Evolutionary conservation across 2,329 filamentous ascomycete genomes (phyloP), one percentile per base, ranked within the genome.

Genomic region (Cytospora mali): DNA sequence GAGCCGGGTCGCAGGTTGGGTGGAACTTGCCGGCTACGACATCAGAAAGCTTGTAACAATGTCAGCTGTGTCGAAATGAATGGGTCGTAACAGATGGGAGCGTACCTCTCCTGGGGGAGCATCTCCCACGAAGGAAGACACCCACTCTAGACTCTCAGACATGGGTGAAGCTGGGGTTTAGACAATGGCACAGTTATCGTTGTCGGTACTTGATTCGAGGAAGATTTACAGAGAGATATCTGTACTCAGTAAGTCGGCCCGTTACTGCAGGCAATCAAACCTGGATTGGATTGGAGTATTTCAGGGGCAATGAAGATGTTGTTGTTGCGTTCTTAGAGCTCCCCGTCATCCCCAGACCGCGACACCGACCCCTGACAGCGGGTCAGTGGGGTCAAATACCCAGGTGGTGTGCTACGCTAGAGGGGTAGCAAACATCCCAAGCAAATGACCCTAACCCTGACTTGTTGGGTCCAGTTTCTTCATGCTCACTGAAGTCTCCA

Each of bases 21-120:
- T 33, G 56, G 52, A 55, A 65, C 72, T 74, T 88, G 94, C 92
- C 92, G 77, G 91, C 89, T 68, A 96, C 87, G 68, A 97, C 92
- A 80, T 97, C 93, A 76, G 87, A 84, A 69, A 97, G 89, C 92
- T 96, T 66, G 50, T 65, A 55, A 58, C 48, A 62, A 49, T 11
- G 64, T 71, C 57, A 69, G 70, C 59, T 57, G 62, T 55, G 56
- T 68, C 11, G 48, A 21, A 25, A 53, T 16, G 7, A 13, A 54
- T 21, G 53, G 55, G 58, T 57, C 54, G n/a, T n/a, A n/a, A 55
- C 55, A 49, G 52, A 54, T 49, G 61, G 66, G 67, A 68, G 75
- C 79, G 71, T 86, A 97, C 94, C 90, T 99, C 95, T 81, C 95
- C 95, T 25, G 95, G 95, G 54, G 95, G 95, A 71, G 95, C 93